A percentile compares a stretch with the other conserved stretches of the same genome.
Conservation (phyloP, 1,284 basidiomycete genomes). For the Apiotrichum brassicae region DNA sequence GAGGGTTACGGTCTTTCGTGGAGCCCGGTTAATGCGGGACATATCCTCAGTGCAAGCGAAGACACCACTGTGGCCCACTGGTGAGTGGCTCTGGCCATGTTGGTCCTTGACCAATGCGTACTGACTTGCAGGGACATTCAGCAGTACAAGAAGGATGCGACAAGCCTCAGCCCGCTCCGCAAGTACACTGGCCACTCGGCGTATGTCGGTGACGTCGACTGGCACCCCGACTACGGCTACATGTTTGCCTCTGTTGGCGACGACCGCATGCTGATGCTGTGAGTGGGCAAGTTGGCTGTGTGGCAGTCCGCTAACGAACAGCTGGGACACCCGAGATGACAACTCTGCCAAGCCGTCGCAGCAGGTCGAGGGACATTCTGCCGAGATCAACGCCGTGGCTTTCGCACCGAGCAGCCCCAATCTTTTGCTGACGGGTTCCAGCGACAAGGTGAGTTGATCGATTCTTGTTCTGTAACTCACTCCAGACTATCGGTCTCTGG, state of each 20-base stretch:
- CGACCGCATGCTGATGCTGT: constrained; percentile 91
- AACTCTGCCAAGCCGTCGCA: constrained; percentile 60
- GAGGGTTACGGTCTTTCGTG: constrained; percentile 95
- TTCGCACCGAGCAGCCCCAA: constrained; percentile 80
- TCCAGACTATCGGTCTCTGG: constrained; percentile 73
- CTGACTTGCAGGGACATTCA: constrained; percentile 87
- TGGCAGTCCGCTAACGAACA: constrained; percentile 43
- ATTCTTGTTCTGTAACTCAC: not conserved
- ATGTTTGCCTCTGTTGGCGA: constrained; percentile 96
- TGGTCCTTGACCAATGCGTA: not conserved
- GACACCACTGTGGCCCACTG: constrained; percentile 95
- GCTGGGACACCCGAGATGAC: constrained; percentile 82
- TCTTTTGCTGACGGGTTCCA: constrained; percentile 86
- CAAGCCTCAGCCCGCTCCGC: constrained; percentile 69
- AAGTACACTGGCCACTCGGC: constrained; percentile 83
- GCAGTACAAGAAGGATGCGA: constrained; percentile 74
- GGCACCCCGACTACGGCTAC: constrained; percentile 78
- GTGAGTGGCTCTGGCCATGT: constrained; percentile 57
- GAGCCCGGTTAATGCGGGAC: constrained; percentile 75
- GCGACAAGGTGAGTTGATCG: constrained; percentile 57
- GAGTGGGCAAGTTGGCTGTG: constrained; percentile 29
- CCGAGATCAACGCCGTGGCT: constrained; percentile 84
- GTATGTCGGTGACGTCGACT: constrained; percentile 92
- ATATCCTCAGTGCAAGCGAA: constrained; percentile 87
- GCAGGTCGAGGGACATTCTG: constrained; percentile 77